phyloP scores from a whole-genome alignment of 306 rosid species.

The Cyclanthera cordifolia region DNA sequence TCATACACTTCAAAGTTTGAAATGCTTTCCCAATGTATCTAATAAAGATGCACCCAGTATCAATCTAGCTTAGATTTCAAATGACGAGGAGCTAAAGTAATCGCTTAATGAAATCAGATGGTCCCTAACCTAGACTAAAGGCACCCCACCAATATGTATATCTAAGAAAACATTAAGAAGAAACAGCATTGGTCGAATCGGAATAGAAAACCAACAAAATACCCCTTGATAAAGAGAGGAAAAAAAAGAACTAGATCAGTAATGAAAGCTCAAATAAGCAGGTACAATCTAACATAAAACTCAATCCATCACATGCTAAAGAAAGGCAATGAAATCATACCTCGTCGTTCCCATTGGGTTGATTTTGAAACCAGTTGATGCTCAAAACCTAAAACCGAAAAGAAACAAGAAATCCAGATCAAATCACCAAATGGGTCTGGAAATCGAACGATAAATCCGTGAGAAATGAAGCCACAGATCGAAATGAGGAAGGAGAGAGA shows the following conservation, averaged over 20 bases:
- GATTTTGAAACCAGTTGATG: constrained; percentile 83
- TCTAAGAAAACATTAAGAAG: background rate
- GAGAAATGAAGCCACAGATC: constrained; percentile 23
- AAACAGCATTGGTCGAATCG: background rate
- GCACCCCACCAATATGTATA: background rate
- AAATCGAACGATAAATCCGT: background rate
- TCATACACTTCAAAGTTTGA: too few relatives aligned
- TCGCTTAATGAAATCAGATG: background rate
- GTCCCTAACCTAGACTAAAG: background rate
- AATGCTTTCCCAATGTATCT: background rate
- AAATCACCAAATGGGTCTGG: constrained; percentile 5
- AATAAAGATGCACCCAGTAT: background rate
- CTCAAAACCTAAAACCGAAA: constrained; percentile 46
- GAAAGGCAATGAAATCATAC: constrained; percentile 23
- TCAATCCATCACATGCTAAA: background rate
- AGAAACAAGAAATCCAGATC: background rate
- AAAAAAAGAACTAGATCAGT: background rate
- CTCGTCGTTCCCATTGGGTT: constrained; percentile 84
- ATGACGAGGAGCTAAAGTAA: background rate
- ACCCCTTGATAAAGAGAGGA: background rate
- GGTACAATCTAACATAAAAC: background rate
- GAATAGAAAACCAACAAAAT: background rate
- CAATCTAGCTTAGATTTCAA: background rate
- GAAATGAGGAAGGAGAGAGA: background rate
- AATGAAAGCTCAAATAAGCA: background rate